Conservation (phyloP, 176 grass and related monocot species). For the Chloris gayana region DNA sequence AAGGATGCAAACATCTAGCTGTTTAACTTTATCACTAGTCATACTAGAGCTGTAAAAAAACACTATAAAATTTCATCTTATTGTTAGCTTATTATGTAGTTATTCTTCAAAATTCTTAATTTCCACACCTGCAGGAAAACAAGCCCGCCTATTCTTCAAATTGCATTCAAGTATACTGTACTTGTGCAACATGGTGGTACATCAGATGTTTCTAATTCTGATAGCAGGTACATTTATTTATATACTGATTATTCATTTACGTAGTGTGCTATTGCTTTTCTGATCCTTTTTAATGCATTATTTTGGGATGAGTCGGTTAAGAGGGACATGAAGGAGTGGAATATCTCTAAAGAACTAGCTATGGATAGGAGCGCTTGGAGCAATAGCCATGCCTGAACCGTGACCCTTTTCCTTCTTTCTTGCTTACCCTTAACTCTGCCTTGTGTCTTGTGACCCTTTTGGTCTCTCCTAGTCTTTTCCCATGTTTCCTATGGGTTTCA, state of each 20-base stretch:
- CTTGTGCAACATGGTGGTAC: conserved; percentile 63
- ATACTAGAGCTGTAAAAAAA: neutral
- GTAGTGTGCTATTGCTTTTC: neutral
- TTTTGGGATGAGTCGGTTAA: too few species aligned
- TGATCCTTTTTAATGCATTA: neutral
- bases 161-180: conserved; percentile 87
- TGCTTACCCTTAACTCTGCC: too few species aligned
- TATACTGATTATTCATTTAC: neutral
- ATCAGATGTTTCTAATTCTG: conserved; percentile 43
- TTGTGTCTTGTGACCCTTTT: too few species aligned
- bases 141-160: conserved; percentile 78
- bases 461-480: too few species aligned
- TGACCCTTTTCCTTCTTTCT: too few species aligned
- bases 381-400: too few species aligned
- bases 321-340: too few species aligned
- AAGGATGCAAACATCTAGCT: neutral
- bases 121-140: conserved; percentile 41
- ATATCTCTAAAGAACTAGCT: too few species aligned
- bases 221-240: conserved; percentile 41
- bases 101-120: conserved; percentile 32
- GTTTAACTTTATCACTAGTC: neutral
- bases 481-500: too few species aligned
- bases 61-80: conserved; percentile 20
- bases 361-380: too few species aligned
- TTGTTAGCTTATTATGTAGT: conserved; percentile 16